Percentiles rank a stretch among this genome's conserved stretches.
phyloP scores from a whole-genome alignment of 805 yeast genomes.

The Lipomyces orientalis region DNA sequence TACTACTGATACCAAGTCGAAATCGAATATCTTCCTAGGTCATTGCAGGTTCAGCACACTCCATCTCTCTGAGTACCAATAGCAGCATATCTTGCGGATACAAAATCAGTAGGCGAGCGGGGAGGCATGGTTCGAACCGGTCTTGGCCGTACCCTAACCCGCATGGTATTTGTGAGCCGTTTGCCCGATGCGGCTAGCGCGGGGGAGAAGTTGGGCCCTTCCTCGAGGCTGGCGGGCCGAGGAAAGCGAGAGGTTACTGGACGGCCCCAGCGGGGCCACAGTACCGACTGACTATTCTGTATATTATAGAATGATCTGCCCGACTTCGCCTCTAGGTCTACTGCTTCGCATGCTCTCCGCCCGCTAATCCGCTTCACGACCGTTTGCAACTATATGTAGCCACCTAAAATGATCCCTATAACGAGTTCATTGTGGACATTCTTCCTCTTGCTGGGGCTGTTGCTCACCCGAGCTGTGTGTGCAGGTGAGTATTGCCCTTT shows the following conservation, averaged over 20 bases:
- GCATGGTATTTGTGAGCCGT: background rate
- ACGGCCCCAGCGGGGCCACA: too few relatives aligned
- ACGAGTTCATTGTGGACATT: background rate
- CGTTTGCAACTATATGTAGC: background rate
- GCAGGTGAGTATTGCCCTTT: background rate
- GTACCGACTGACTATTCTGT: too few relatives aligned
- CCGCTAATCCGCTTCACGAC: background rate
- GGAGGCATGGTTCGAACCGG: too few relatives aligned
- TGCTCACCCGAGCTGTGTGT: background rate
- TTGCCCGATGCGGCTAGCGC: background rate
- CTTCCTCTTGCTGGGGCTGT: background rate
- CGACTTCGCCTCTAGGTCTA: background rate
- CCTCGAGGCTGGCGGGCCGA: background rate
- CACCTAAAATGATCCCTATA: background rate
- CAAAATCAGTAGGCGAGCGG: too few relatives aligned
- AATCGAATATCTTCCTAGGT: too few relatives aligned
- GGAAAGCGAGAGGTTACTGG: background rate
- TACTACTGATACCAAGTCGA: too few relatives aligned
- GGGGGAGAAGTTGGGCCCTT: too few relatives aligned
- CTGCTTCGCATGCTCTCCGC: background rate
- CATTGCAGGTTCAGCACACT: too few relatives aligned
- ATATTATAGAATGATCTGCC: too few relatives aligned
- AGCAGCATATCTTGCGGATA: too few relatives aligned
- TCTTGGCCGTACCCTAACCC: background rate
- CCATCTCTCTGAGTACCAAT: too few relatives aligned